Base-by-base conservation (phyloP, 2,329 filamentous ascomycete species). In the Clarireedia homoeocarpa region DNA sequence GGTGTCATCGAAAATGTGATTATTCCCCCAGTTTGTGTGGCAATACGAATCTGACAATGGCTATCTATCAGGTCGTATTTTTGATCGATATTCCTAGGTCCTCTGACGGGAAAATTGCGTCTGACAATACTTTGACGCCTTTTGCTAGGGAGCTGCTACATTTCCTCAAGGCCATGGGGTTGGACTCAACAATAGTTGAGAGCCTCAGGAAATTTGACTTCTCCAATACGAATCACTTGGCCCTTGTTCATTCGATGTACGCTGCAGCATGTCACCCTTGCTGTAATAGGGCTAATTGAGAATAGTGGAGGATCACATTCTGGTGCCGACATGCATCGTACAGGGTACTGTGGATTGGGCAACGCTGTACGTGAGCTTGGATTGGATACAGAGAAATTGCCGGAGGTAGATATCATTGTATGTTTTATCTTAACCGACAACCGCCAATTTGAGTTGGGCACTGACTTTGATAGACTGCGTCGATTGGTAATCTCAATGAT, bases 241-340 rank as follows among this genome's bases (percentile, higher is more conserved):
- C 82, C 1, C 96, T 99, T 69, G 82, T 97, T 6, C 90, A 95
- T 69, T 86, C 87, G 6, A 88, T 95, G 86, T 90, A 72, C 71
- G 84, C 67, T n/a, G 12, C 20, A 23, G 42, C 38, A 23, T 9
- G 34, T 20, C n/a, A n/a, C 38, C 26, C 15, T 17, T 23, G 26
- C 17, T 27, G 27, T 20, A 27, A 34, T 53, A 44, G 9, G 38
- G 38, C 36, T 55, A n/a, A 61, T 36, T 36, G 44, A 30, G 34
- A 38, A 42, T 23, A 83, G 82, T 59, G 80, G 79, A 47, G 81
- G 82, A 24, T 74, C 78, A 1, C 82, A 86, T 63, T 66, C 63
- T 6, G 77, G 74, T n/a, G 71, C 75, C 14, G 64, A 70, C 27
- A 75, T 73, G 71, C 73, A 58, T 76, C 73, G 58, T 2, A 88